Evolutionary conservation across 768 basidiomycete species (phyloP).

Genomic region (Mycena leptocephala): DNA sequence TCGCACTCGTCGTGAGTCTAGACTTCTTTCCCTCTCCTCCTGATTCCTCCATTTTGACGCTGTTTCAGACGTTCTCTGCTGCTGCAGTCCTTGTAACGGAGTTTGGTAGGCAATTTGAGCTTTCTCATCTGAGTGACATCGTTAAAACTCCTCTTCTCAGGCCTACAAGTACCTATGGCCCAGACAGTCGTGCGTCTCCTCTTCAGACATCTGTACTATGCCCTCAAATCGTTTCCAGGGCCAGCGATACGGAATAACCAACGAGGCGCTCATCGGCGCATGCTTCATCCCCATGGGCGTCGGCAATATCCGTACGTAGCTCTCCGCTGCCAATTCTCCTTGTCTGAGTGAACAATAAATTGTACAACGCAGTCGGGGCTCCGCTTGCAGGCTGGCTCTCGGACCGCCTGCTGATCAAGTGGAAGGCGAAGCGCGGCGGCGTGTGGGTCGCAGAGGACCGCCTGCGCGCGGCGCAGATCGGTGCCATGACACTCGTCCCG

Average conservation of each 20-base stretch:
- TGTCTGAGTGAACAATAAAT: not conserved
- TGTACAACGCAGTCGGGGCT: constrained; percentile 57
- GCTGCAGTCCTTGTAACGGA: constrained; percentile 54
- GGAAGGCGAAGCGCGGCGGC: constrained; percentile 56
- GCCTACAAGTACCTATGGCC: constrained; percentile 73
- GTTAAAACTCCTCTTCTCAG: constrained; percentile 52
- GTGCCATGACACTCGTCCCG: constrained; percentile 59
- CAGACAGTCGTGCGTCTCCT: constrained; percentile 72
- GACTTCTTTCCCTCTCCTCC: not conserved
- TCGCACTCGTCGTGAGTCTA: constrained; percentile 66
- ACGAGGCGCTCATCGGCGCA: constrained; percentile 71
- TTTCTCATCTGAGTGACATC: constrained; percentile 8
- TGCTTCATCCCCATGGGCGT: constrained; percentile 75
- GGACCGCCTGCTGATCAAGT: constrained; percentile 56
- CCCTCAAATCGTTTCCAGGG: constrained; percentile 58
- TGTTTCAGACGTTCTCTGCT: constrained; percentile 49
- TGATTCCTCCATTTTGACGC: not conserved
- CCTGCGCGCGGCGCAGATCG: constrained; percentile 57
- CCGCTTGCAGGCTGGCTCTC: constrained; percentile 63
- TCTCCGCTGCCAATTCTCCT: not conserved
- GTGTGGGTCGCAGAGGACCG: constrained; percentile 69
- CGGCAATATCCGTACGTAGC: constrained; percentile 69
- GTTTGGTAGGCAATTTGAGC: constrained; percentile 50
- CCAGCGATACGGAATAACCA: constrained; percentile 67
- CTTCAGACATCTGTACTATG: not conserved